Base-by-base conservation (phyloP, 495 filamentous ascomycete genomes). In the Xylaria acuta region DNA sequence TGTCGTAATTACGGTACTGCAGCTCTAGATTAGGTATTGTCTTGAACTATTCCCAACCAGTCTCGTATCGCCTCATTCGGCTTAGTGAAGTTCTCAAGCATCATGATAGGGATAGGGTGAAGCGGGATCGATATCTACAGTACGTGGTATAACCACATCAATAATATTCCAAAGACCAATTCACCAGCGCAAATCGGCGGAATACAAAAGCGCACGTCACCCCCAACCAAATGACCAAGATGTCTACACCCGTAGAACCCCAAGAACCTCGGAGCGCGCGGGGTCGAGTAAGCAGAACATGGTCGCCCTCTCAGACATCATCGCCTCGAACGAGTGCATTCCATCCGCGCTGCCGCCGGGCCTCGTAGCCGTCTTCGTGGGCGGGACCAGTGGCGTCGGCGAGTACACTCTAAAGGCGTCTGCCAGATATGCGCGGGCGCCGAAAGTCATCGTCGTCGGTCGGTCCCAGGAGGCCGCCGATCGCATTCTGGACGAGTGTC, bases 361-460 rank as follows among this genome's bases (percentile, higher is more conserved):
- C 25, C 76, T 85, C 8, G 79, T 84, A 22, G 85, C 83, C 43
- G 82, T 89, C 70, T 88, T 88, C 74, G 88, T 89, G 27, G 88
- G 90, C 56, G 90, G 83, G 53, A 92, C 90, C 2, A 85, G 83
- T 43, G 90, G 90, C 41, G 88, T 92, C 67, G 88, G 86, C 63
- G 80, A 87, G 72, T 76, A 82, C 49, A 89, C 87, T 22, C 30
- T 67, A 8, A 53, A 53, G 45, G 6, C 82, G 11, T 88, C 90
- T 64, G 84, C 85, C 1, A 76, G 81, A 16, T 70, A 86, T 56
- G 82, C 88, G 5, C 41, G 75, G 3, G 75, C 80, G 41, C 87
- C 68, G 73, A 88, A 34, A 74, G 86, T 54, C 81, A 84, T 76
- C 65, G 76, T 84, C 58, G 49, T 81, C 32, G 82, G 82, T 27